A percentile compares a stretch with the other conserved stretches of the same genome.
Evolutionary conservation across 805 yeast species (phyloP).

Genomic region (Candida maris): DNA sequence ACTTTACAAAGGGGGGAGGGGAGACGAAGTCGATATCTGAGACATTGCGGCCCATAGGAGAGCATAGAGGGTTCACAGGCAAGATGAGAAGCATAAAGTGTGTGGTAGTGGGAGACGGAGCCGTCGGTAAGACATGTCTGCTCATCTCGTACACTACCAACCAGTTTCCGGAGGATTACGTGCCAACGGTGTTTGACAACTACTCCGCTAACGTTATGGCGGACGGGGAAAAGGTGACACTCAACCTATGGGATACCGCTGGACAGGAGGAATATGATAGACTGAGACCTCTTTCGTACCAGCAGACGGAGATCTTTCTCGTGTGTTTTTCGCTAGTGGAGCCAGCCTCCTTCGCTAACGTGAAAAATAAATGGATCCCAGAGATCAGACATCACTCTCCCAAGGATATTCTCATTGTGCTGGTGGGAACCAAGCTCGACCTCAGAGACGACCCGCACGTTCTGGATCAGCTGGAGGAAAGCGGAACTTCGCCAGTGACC

Average conservation of each 20-base stretch:
- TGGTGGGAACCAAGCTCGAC: constrained; percentile 89
- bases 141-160: constrained; percentile 87
- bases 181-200: constrained; percentile 93
- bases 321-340: constrained; percentile 82
- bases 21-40: no score
- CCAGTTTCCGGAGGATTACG: constrained; percentile 88
- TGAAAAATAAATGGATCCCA: constrained; percentile 79
- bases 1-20: no score
- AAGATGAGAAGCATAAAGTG: constrained; percentile 62
- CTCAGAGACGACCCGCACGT: constrained; percentile 77
- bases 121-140: constrained; percentile 90
- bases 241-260: constrained; percentile 95
- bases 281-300: constrained; percentile 83
- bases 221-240: constrained; percentile 75
- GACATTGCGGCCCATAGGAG: no score
- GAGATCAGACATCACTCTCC: constrained; percentile 85
- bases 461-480: constrained; percentile 62
- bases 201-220: constrained; percentile 83
- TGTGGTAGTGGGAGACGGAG: constrained; percentile 94
- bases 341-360: constrained; percentile 77
- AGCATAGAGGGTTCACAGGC: no score
- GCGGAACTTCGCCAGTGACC: constrained; percentile 59
- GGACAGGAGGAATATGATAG: constrained; percentile 93
- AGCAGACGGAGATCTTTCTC: constrained; percentile 85
- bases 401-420: constrained; percentile 59